Percentiles rank a stretch among this genome's conserved stretches.
These are phyloP conservation scores for Moricandia arvensis DNA, from an alignment of 345 rosid species.

Conservation along the genomic window DNA sequence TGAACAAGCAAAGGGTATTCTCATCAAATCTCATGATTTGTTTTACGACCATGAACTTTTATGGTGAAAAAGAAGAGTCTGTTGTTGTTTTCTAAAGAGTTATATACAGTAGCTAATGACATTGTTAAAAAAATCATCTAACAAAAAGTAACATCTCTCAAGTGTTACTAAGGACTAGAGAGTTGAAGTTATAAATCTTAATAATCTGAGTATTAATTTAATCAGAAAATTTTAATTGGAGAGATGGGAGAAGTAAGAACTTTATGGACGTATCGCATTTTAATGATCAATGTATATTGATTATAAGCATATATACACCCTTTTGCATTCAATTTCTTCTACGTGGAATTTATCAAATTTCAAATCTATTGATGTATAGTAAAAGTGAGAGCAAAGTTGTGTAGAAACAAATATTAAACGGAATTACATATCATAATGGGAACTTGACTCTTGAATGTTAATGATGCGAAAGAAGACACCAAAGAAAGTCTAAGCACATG, in stretches of 20 bases:
- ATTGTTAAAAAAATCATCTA: background rate
- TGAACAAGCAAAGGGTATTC: constrained; percentile 27
- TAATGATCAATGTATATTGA: background rate
- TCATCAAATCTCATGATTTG: constrained; percentile 24
- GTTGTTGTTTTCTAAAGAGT: background rate
- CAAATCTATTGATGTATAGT: constrained; percentile 1
- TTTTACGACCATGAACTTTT: constrained; percentile 14
- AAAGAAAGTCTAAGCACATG: constrained; percentile 30
- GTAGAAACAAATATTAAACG: background rate
- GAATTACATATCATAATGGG: constrained; percentile 12
- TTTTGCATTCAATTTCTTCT: background rate
- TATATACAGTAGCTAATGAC: background rate
- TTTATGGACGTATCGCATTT: background rate
- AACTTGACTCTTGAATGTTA: constrained; percentile 15
- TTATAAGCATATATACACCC: background rate
- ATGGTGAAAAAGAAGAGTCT: background rate
- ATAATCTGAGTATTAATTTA: background rate
- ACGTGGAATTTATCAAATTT: constrained; percentile 8
- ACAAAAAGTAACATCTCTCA: background rate
- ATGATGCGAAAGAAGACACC: constrained; percentile 28
- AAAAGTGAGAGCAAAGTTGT: constrained; percentile 7
- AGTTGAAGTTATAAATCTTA: constrained; percentile 2
- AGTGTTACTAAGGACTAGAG: background rate
- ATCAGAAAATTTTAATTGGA: background rate
- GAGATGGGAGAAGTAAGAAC: background rate